These are phyloP conservation scores for Jasminum sambac DNA, from an alignment of 257 asterid genomes.

Conservation along the genomic window DNA sequence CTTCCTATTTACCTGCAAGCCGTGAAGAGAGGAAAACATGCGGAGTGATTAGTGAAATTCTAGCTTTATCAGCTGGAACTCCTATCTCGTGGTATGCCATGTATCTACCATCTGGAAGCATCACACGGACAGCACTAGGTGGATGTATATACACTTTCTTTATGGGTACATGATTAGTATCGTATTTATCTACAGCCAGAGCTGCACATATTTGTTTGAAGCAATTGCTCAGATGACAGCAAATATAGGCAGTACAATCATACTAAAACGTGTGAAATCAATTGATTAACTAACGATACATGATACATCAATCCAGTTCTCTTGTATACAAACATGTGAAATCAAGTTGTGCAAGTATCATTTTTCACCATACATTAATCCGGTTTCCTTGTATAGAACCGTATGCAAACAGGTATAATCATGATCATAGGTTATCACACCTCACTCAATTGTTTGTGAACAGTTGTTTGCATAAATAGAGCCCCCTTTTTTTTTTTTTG, in stretches of 20 bases:
- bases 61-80: constrained; percentile 65
- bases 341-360: too few species aligned
- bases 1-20: constrained; percentile 52
- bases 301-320: too few species aligned
- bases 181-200: constrained; percentile 44
- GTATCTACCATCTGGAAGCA: constrained; percentile 80
- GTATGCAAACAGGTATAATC: too few species aligned
- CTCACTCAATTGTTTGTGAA: too few species aligned
- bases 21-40: constrained; percentile 83
- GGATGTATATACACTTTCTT: constrained; percentile 66
- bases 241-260: background rate
- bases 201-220: constrained; percentile 40
- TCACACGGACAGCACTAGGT: constrained; percentile 57
- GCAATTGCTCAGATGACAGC: background rate
- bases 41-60: constrained; percentile 55
- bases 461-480: too few species aligned
- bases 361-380: too few species aligned
- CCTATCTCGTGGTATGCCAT: constrained; percentile 75
- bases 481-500: too few species aligned
- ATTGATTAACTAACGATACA: too few species aligned
- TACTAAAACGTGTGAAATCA: background rate
- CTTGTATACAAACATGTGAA: too few species aligned
- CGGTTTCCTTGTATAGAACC: too few species aligned
- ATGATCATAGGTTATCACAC: too few species aligned
- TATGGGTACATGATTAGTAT: constrained; percentile 33